These are phyloP conservation scores for Monilinia aucupariae DNA, from an alignment of 2,329 filamentous ascomycete species.

Conservation along the genomic window DNA sequence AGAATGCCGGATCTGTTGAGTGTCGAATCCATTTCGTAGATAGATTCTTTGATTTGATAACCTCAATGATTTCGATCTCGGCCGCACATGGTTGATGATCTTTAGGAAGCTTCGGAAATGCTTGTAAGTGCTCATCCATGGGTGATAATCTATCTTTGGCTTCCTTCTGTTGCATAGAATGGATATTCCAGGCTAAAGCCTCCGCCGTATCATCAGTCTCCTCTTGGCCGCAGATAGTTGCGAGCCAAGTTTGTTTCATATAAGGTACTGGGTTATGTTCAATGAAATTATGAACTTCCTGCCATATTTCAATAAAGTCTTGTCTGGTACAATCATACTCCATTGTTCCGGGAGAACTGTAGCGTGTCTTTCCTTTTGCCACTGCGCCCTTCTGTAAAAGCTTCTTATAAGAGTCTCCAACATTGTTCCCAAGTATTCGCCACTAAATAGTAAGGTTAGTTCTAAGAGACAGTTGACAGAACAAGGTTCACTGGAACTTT, in stretches of 20 bases:
- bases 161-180: background rate
- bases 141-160: background rate
- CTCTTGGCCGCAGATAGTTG: background rate
- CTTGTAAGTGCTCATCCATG: background rate
- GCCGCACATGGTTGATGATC: background rate
- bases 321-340: background rate
- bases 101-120: background rate
- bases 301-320: background rate
- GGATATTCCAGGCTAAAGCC: background rate
- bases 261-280: background rate
- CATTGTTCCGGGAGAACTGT: constrained; percentile 1
- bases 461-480: background rate
- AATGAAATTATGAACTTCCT: background rate
- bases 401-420: background rate
- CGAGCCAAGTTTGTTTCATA: background rate
- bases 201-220: background rate
- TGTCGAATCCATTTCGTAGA: constrained; percentile 1
- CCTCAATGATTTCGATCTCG: background rate
- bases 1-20: background rate
- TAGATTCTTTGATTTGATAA: background rate
- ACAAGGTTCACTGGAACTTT: background rate
- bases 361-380: background rate
- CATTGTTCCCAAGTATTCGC: background rate
- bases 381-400: background rate
- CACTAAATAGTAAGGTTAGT: background rate